Percentiles rank a stretch among this genome's conserved stretches.
Conservation (phyloP, 306 rosid genomes). For the Carpinus fangiana region DNA sequence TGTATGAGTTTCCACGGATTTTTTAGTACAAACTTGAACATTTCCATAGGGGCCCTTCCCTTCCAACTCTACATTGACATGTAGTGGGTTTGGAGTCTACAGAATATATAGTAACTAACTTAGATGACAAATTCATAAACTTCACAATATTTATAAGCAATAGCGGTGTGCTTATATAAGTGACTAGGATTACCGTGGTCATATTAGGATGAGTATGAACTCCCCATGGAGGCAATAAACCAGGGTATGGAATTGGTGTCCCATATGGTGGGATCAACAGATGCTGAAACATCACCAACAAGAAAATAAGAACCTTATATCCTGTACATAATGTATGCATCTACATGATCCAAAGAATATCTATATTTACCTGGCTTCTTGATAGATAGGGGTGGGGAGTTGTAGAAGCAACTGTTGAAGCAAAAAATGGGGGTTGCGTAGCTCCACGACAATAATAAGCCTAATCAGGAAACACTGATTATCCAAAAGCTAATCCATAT, state of each 20-base stretch:
- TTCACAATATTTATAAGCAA: not conserved
- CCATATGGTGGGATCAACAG: conserved; percentile 91
- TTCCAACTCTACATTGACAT: conserved; percentile 49
- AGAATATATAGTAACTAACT: conserved; percentile 23
- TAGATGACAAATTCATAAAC: conserved; percentile 24
- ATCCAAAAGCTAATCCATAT: not conserved
- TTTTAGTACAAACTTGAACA: conserved; percentile 63
- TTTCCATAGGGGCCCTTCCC: conserved; percentile 76
- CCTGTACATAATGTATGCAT: not conserved
- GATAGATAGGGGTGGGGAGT: conserved; percentile 90
- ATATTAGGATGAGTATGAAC: conserved; percentile 93
- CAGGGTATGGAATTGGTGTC: conserved; percentile 86
- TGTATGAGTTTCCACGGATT: conserved; percentile 56
- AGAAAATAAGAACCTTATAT: conserved; percentile 18
- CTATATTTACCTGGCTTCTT: conserved; percentile 78
- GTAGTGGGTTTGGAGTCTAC: conserved; percentile 61
- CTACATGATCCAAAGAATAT: conserved; percentile 12
- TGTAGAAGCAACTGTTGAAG: conserved; percentile 85
- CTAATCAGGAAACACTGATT: conserved; percentile 38
- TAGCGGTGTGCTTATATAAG: not conserved
- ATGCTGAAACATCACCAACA: conserved; percentile 59
- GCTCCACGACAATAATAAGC: conserved; percentile 93
- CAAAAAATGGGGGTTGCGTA: conserved; percentile 77
- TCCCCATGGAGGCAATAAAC: conserved; percentile 87
- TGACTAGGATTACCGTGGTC: conserved; percentile 52